Base-by-base conservation (phyloP, 306 rosid genomes). In the Prunus mongolica region DNA sequence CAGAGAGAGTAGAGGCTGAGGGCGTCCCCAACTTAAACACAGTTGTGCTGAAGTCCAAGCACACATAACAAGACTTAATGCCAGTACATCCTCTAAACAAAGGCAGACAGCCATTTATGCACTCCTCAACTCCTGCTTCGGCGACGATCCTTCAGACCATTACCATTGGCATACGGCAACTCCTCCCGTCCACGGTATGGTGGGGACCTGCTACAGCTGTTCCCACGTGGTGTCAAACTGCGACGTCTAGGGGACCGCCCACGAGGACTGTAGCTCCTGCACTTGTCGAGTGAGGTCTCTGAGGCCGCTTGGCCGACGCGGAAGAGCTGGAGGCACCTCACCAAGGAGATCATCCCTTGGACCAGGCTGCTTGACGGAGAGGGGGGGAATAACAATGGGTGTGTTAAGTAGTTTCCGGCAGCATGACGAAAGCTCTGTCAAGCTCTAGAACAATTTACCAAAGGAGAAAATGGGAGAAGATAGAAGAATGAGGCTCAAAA, bases 181-280 rank as follows among this genome's bases (percentile, higher is more conserved):
- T 92, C 99, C 79, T 96, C 98, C 14, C 93, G 87, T 3, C 87
- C 97, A 54, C 98, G 98, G 71, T 88, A 89, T 2, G 97, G 93
- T 74, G 97, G 97, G 27, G 99, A 96, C 89, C 88, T 88, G 89
- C 99, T 96, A 67, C 80, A 83, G 88, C 98, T 96, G 67, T 91
- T 92, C 44, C 96, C 96, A 74, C 93, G 97, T 64, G 99, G 99
- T 62, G 97, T 86, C 85, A 89, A 24, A 51, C 99, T 96, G 69
- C 97, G 98, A 73, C 96, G 99, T 70, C 91, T 86, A 7, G 99
- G 99, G 20, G 99, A 95, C 28, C 97, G 83, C 46, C 86, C 97
- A 69, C 88, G 96, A 4, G 99, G 99, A 86, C 99, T 95, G 80
- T 86, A 88, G 81, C 99, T 95, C 90, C 97, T 95, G 81, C 34